A percentile compares a stretch with the other conserved stretches of the same genome.
These are phyloP conservation scores for Somion occarium DNA, from an alignment of 1,284 basidiomycete genomes.

Conservation along the genomic window DNA sequence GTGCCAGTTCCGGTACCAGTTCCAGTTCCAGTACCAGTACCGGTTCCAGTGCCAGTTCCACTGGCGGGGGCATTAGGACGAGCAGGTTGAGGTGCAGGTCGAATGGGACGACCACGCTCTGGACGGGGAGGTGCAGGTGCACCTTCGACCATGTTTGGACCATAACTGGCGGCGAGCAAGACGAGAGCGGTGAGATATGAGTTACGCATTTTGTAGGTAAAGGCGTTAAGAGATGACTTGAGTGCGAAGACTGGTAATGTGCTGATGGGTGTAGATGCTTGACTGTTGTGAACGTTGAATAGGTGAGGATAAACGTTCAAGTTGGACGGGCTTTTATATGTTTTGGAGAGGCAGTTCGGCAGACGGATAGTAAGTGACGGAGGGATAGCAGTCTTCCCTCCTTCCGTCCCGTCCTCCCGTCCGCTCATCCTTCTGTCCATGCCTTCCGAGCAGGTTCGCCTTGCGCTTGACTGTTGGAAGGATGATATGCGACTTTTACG, in stretches of 20 bases:
- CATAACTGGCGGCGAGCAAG: not conserved
- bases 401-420: too few relatives aligned
- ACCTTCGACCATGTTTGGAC: not conserved
- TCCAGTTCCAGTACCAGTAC: not conserved
- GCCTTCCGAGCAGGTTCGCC: too few relatives aligned
- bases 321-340: not conserved
- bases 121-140: not conserved
- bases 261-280: not conserved
- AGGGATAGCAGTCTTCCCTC: too few relatives aligned
- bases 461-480: too few relatives aligned
- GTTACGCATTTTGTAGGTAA: not conserved
- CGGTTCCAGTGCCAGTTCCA: not conserved
- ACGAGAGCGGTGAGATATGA: not conserved
- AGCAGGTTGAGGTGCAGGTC: not conserved
- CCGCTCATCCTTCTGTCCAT: too few relatives aligned
- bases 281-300: not conserved
- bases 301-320: not conserved
- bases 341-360: not conserved
- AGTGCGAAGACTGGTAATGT: not conserved
- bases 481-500: too few relatives aligned
- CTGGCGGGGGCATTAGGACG: not conserved
- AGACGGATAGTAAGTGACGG: not conserved
- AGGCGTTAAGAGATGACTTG: not conserved
- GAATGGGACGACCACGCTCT: not conserved
- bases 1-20: not conserved